These are phyloP conservation scores for Phylloboletellus chloephorus DNA, from an alignment of 1,284 basidiomycete genomes.

Conservation along the genomic window DNA sequence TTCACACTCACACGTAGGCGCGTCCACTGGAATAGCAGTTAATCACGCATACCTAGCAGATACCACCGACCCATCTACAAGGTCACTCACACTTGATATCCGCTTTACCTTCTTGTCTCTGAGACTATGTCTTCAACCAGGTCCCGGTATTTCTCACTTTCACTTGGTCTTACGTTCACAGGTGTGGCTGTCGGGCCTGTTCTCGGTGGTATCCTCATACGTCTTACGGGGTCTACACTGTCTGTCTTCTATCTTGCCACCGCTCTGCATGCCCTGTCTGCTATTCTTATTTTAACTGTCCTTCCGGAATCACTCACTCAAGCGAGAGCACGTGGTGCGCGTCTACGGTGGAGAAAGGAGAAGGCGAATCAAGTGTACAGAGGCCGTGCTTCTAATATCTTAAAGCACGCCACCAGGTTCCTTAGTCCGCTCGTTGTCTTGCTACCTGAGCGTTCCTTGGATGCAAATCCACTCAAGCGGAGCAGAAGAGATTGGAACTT, in stretches of 20 bases:
- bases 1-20: conserved; percentile 14
- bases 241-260: conserved; percentile 68
- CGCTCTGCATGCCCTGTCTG: conserved; percentile 44
- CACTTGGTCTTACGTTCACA: conserved; percentile 54
- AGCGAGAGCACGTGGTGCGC: conserved; percentile 20
- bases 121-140: conserved; percentile 26
- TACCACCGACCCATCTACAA: conserved; percentile 23
- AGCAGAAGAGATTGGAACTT: conserved; percentile 65
- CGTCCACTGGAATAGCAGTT: conserved; percentile 17
- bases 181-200: conserved; percentile 73
- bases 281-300: conserved; percentile 49
- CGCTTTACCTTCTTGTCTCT: background rate
- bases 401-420: conserved; percentile 48
- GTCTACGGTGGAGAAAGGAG: conserved; percentile 13
- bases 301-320: conserved; percentile 72
- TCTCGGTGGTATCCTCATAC: conserved; percentile 63
- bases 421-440: conserved; percentile 65
- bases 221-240: conserved; percentile 49
- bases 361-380: conserved; percentile 4
- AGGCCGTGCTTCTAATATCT: background rate
- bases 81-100: conserved; percentile 16
- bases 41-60: conserved; percentile 26
- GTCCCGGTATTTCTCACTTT: conserved; percentile 59
- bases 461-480: conserved; percentile 36
- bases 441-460: conserved; percentile 38